These are phyloP conservation scores for Fusarium sp. DNA, from an alignment of 2,329 filamentous ascomycete species.

Conservation along the genomic window DNA sequence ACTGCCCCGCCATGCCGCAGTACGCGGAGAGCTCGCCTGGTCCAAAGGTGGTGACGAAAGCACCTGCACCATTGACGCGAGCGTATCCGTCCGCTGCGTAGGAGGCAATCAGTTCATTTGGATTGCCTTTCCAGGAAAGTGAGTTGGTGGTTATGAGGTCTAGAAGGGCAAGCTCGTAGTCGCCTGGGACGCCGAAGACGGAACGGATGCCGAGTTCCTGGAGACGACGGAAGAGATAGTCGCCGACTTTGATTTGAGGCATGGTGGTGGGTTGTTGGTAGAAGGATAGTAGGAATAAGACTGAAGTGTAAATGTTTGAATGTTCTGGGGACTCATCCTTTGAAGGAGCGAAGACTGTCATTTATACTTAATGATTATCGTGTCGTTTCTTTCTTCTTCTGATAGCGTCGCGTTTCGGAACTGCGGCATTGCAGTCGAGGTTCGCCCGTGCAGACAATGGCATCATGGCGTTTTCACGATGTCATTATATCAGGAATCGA, in stretches of 20 bases:
- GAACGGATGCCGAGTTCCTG: background rate
- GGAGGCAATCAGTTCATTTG: background rate
- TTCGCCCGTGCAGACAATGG: fast-evolving
- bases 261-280: too few species aligned
- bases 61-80: background rate
- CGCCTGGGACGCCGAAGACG: background rate
- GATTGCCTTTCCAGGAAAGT: background rate
- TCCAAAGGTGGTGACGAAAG: background rate
- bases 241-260: background rate
- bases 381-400: too few species aligned
- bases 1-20: constrained; percentile 2
- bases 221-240: constrained; percentile 9
- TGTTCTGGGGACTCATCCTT: too few species aligned
- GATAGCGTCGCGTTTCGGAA: too few species aligned
- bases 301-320: too few species aligned
- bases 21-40: background rate
- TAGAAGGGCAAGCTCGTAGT: background rate
- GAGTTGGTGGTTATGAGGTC: background rate
- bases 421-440: too few species aligned
- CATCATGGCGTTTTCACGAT: too few species aligned
- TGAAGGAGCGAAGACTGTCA: too few species aligned
- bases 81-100: background rate
- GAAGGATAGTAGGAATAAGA: too few species aligned
- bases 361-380: too few species aligned
- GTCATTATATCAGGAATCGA: too few species aligned